Base-by-base conservation (phyloP, 441 rosid species). In the Syzygium malaccense region DNA sequence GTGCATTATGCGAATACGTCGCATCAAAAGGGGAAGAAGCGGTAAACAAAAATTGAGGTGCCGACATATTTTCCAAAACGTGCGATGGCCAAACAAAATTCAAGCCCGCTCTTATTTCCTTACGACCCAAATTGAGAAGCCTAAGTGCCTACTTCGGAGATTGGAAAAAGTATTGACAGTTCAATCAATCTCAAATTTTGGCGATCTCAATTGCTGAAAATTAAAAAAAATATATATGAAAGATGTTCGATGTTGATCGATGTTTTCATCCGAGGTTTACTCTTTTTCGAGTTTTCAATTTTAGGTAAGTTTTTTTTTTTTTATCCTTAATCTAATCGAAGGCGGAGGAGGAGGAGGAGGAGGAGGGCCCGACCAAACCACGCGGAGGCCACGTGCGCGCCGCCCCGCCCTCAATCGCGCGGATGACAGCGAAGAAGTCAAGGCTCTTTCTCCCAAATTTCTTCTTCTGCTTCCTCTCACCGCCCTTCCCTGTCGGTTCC, bases 191-290 rank as follows among this genome's bases (percentile, higher is more conserved):
- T 37, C 6, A 37, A 37, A 20, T 20, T 71, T 37, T 23, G 51
- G 23, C 51, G 0, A 12, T 20, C 20, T 71, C 17, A 23, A 71
- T 71, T 71, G 51, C 17, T 71, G n/a, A 71, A 25, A 37, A 23
- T 23, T 10, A 20, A 23, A 37, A 12, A 37, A 25, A 37, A 23
- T 23, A 20, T 20, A 37, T 20, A 11, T 25, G 10, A 71, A 71
- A 71, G 28, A 71, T 12, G 83, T 23, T 37, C 17, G 0, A 0
- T 12, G 83, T 37, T 0, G 0, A 37, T 23, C n/a, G 0, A 7
- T 10, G 0, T 20, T 71, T 64, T n/a, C 33, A 30, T 15, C 37
- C 0, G 6, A 13, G 45, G n/a, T 0, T 37, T 71, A 5, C 37
- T 64, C 37, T 30, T 64, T 53, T 53, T 62, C 0, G 11, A 60